phyloP scores from a whole-genome alignment of 2,329 filamentous ascomycete genomes.

The Chaetomium sp. region DNA sequence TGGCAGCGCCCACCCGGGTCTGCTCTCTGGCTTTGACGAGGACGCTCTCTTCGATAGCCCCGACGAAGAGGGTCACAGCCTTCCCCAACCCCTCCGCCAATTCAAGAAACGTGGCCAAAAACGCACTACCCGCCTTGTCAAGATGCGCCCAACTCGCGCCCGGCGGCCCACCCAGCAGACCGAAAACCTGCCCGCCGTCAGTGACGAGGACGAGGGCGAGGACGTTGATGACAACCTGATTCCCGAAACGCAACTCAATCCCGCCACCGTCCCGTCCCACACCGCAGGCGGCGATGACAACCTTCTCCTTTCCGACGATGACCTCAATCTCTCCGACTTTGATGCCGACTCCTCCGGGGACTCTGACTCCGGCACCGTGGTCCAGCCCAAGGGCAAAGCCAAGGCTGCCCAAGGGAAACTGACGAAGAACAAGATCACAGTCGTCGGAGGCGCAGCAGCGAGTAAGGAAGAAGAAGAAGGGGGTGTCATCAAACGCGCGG shows the following conservation, averaged over 20 bases:
- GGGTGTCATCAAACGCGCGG: conserved; percentile 43
- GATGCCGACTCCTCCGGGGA: conserved; percentile 33
- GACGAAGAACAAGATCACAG: neutral
- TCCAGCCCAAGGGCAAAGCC: conserved; percentile 19
- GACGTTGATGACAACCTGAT: conserved; percentile 37
- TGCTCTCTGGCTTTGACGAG: conserved; percentile 58
- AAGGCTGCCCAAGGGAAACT: neutral
- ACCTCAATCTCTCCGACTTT: conserved; percentile 26
- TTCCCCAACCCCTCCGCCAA: conserved; percentile 45
- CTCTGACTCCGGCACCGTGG: conserved; percentile 27
- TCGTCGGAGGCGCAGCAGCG: conserved; percentile 25
- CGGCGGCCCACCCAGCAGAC: conserved; percentile 38
- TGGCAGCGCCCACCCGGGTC: conserved; percentile 25
- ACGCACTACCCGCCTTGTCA: conserved; percentile 63
- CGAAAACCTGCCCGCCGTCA: conserved; percentile 13
- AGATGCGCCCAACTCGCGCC: conserved; percentile 50
- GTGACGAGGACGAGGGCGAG: conserved; percentile 28
- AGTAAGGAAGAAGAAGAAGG: conserved; percentile 30
- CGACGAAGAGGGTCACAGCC: conserved; percentile 37
- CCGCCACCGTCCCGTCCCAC: conserved; percentile 16
- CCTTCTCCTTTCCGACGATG: conserved; percentile 27
- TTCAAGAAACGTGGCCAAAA: conserved; percentile 85
- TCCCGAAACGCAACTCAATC: conserved; percentile 34
- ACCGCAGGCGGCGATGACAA: conserved; percentile 16
- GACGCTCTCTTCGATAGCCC: conserved; percentile 52